These are phyloP conservation scores for Mycena alexandri DNA, from an alignment of 768 basidiomycete genomes.

Conservation along the genomic window DNA sequence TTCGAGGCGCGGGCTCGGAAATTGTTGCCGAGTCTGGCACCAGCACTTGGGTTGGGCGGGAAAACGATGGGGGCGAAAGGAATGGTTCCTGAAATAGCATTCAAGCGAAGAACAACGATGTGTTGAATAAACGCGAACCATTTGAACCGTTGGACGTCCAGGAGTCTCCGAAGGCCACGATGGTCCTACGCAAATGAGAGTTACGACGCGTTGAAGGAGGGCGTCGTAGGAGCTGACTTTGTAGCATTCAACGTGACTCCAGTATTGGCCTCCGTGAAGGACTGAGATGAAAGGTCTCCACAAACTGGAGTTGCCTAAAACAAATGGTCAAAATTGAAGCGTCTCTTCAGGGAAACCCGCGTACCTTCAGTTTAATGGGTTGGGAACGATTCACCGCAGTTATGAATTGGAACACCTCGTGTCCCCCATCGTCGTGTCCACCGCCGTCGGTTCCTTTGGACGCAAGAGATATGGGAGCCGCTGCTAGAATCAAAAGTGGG, in stretches of 20 bases:
- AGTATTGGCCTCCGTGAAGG: conserved; percentile 37
- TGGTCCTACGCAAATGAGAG: conserved; percentile 10
- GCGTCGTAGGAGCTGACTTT: conserved; percentile 9
- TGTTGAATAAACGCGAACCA: conserved; percentile 5
- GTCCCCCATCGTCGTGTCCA: conserved; percentile 15
- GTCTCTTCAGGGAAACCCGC: neutral
- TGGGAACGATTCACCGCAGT: conserved; percentile 37
- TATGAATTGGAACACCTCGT: conserved; percentile 27
- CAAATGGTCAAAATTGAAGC: neutral
- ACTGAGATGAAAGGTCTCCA: conserved; percentile 27
- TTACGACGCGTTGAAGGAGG: neutral
- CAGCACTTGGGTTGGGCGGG: conserved; percentile 38
- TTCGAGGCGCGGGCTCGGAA: conserved; percentile 39
- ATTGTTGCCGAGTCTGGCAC: conserved; percentile 35
- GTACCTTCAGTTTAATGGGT: conserved; percentile 30
- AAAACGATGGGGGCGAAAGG: conserved; percentile 38
- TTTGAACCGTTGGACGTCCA: conserved; percentile 39
- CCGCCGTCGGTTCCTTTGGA: neutral
- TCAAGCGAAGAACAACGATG: too few species aligned
- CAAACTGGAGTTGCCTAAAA: conserved; percentile 34
- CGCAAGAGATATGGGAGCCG: neutral
- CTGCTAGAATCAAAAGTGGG: neutral
- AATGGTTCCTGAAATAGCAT: conserved; percentile 30
- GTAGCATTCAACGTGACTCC: conserved; percentile 39
- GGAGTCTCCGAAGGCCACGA: conserved; percentile 37